Percentiles rank a stretch among this genome's conserved stretches.
Conservation (phyloP, 2,329 filamentous ascomycete genomes). For the Colletotrichum sublineola region DNA sequence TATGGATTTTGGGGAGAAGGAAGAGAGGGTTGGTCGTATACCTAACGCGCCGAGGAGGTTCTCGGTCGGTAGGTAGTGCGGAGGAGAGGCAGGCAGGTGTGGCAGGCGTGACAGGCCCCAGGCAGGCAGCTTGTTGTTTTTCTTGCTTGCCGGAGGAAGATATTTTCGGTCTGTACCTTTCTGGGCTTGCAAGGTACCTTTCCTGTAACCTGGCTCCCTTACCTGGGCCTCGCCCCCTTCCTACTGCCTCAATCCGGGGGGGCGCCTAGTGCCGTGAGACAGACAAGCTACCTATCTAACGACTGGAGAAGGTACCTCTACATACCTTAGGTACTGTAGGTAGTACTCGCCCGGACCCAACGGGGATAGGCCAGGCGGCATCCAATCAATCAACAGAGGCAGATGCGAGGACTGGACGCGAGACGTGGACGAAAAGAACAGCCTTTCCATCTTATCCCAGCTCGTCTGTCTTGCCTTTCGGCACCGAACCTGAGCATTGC, state of each 20-base stretch:
- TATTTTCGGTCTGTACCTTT: slow-evolving; percentile 29
- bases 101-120: no score
- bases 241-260: slow-evolving; percentile 5
- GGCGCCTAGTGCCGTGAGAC: not conserved
- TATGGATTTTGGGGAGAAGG: slow-evolving; percentile 12
- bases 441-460: not conserved
- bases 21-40: slow-evolving; percentile 1
- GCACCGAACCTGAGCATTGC: not conserved
- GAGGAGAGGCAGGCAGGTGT: slow-evolving; percentile 19
- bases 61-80: slow-evolving; percentile 9
- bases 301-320: not conserved
- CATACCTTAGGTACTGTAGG: no score
- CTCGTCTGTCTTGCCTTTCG: not conserved
- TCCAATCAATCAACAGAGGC: not conserved
- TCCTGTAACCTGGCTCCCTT: not conserved
- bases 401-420: not conserved
- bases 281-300: not conserved
- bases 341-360: slow-evolving; percentile 13
- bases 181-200: slow-evolving; percentile 8
- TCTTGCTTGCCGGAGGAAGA: slow-evolving; percentile 5
- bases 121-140: slow-evolving; percentile 2
- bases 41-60: slow-evolving; percentile 27
- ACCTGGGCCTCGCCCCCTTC: slow-evolving; percentile 3
- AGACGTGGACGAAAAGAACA: not conserved
- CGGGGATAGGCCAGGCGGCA: not conserved